Evolutionary conservation across 2,329 filamentous ascomycete genomes (phyloP).

Genomic region (Aspergillus flavus): DNA sequence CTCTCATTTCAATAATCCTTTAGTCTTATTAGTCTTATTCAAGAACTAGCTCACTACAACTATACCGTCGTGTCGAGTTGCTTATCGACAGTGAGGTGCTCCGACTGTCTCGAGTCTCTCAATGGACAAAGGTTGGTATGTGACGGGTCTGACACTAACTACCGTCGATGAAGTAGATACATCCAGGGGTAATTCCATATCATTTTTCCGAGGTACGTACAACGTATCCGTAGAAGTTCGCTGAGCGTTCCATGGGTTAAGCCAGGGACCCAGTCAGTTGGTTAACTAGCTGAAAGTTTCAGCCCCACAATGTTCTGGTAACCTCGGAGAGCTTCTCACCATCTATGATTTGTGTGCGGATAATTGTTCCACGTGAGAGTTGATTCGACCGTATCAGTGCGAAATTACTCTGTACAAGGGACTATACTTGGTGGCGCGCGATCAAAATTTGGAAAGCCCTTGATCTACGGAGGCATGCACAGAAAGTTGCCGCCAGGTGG

Average conservation of each 20-base stretch:
- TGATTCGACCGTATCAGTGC: not conserved
- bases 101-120: not conserved
- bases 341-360: not conserved
- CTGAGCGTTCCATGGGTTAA: not conserved
- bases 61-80: not conserved
- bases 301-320: not conserved
- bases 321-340: not conserved
- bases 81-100: not conserved
- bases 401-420: too few relatives aligned
- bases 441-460: not conserved
- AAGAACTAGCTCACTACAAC: not conserved
- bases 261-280: not conserved
- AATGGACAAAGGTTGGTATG: not conserved
- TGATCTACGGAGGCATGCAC: not conserved
- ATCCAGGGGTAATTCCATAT: not conserved
- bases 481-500: too few relatives aligned
- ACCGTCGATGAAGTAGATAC: not conserved
- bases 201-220: not conserved
- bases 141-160: not conserved
- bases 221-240: not conserved
- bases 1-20: too few relatives aligned
- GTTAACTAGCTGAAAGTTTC: not conserved
- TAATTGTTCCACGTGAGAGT: not conserved
- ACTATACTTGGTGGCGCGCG: not conserved
- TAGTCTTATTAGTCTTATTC: too few relatives aligned